These are phyloP conservation scores for Diaporthe nobilis DNA, from an alignment of 2,329 filamentous ascomycete genomes.

Conservation along the genomic window DNA sequence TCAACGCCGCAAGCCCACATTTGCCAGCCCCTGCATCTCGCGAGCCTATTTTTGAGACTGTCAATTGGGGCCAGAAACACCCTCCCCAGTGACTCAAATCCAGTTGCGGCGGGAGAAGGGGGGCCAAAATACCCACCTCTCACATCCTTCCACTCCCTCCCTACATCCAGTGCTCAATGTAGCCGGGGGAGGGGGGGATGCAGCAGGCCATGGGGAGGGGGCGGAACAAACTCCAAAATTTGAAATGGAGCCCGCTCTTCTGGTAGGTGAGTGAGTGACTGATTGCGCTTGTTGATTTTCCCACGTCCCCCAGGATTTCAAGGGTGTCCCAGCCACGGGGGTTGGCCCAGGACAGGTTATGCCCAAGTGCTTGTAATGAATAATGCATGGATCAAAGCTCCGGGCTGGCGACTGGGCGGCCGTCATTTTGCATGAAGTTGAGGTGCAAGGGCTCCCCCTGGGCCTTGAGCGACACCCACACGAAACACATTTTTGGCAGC, in stretches of 20 bases:
- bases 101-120: neutral
- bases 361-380: neutral
- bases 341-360: neutral
- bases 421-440: neutral
- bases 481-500: neutral
- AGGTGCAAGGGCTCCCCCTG: neutral
- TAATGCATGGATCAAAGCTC: conserved; percentile 27
- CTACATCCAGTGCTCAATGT: neutral
- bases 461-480: neutral
- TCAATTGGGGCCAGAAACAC: neutral
- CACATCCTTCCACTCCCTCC: neutral
- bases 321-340: neutral
- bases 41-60: neutral
- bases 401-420: neutral
- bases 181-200: neutral
- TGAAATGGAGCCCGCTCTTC: conserved; percentile 27
- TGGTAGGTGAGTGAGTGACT: neutral
- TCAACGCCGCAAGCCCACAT: neutral
- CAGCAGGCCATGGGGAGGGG: too few relatives aligned
- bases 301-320: neutral
- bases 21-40: neutral
- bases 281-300: neutral
- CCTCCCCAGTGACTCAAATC: neutral
- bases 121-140: neutral
- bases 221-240: neutral